Conservation (phyloP, 148 eudicot genomes). For the Camellia sinensis region DNA sequence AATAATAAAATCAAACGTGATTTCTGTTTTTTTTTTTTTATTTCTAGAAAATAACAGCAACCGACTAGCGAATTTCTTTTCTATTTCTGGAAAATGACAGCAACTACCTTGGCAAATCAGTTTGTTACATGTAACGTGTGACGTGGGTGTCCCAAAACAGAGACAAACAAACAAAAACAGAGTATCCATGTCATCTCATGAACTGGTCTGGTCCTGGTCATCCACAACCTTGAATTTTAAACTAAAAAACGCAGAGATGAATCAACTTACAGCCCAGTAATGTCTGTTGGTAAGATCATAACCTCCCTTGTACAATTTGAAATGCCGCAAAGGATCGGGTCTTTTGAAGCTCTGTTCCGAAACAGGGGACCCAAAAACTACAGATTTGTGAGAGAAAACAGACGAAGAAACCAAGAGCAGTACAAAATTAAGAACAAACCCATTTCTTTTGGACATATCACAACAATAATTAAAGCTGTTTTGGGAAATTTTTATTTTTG, state of each 20-base stretch:
- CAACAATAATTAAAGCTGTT: background rate
- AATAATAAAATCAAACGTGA: no score
- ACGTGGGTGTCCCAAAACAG: background rate
- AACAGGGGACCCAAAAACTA: constrained; percentile 27
- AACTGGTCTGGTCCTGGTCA: background rate
- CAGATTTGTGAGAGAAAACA: constrained; percentile 17
- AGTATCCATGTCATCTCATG: background rate
- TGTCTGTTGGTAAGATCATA: constrained; percentile 59
- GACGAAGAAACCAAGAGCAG: constrained; percentile 31
- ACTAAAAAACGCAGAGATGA: background rate
- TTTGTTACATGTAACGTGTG: background rate
- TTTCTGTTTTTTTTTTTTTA: no score
- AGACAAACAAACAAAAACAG: background rate
- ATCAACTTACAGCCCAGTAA: constrained; percentile 81
- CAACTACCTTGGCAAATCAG: background rate
- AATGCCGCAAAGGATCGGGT: constrained; percentile 48
- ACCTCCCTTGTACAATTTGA: constrained; percentile 45
- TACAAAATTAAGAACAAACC: constrained; percentile 19
- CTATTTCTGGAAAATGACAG: background rate
- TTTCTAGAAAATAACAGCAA: no score
- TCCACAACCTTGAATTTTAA: background rate
- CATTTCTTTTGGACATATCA: constrained; percentile 40
- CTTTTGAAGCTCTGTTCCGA: constrained; percentile 24
- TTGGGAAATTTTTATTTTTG: background rate
- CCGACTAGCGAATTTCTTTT: background rate